A percentile compares a stretch with the other conserved stretches of the same genome.
Conservation (phyloP, 257 asterid genomes). For the Solanum microdontum region DNA sequence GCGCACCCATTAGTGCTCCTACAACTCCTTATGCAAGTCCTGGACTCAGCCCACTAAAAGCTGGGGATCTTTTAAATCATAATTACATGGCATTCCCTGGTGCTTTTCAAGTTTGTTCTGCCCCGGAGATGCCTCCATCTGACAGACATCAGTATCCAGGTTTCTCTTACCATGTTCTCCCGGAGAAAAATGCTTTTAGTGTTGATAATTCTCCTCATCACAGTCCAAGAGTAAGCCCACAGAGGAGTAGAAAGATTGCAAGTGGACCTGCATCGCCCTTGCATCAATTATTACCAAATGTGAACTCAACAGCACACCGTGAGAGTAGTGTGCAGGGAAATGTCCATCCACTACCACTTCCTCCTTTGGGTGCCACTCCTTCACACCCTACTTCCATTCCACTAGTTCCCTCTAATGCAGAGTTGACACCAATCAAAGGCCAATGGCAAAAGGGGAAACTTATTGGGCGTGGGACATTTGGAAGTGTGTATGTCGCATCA, state of each 20-base stretch:
- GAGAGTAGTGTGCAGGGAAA: slow-evolving; percentile 36
- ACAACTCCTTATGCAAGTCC: slow-evolving; percentile 61
- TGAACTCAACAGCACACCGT: slow-evolving; percentile 13
- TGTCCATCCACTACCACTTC: slow-evolving; percentile 76
- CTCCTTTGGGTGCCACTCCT: slow-evolving; percentile 46
- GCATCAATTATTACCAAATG: slow-evolving; percentile 6
- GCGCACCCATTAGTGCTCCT: slow-evolving; percentile 47
- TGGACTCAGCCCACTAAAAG: slow-evolving; percentile 23
- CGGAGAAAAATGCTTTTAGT: slow-evolving; percentile 21
- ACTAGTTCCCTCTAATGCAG: slow-evolving; percentile 28
- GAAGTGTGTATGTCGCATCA: slow-evolving; percentile 83
- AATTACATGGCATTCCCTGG: slow-evolving; percentile 30
- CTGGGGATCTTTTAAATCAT: slow-evolving; percentile 20
- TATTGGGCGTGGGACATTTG: slow-evolving; percentile 87
- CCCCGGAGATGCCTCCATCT: slow-evolving; percentile 46
- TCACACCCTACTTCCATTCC: slow-evolving; percentile 28
- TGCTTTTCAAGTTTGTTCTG: slow-evolving; percentile 60
- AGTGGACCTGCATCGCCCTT: slow-evolving; percentile 29
- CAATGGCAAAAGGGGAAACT: slow-evolving; percentile 91
- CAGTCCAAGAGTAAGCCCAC: slow-evolving; percentile 31
- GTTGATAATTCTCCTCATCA: slow-evolving; percentile 47
- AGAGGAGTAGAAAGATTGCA: slow-evolving; percentile 2
- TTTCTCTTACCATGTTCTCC: slow-evolving; percentile 15
- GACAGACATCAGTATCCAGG: slow-evolving; percentile 20
- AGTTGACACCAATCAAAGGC: slow-evolving; percentile 37